Evolutionary conservation across 495 filamentous ascomycete species (phyloP).

Genomic region (Penicillium daleae): DNA sequence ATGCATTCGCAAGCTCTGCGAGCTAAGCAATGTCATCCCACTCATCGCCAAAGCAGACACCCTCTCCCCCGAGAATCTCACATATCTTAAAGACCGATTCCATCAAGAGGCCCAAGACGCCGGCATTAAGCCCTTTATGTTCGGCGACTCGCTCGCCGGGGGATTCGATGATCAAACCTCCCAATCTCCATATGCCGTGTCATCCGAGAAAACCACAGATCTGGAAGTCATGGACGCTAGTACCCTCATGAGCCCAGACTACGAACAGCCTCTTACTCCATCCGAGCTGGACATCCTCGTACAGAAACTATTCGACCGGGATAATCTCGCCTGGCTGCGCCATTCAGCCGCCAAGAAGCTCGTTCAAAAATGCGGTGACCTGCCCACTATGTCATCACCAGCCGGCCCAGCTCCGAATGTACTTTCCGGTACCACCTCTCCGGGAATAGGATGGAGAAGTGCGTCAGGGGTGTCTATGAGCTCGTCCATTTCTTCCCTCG

Average conservation of each 20-base stretch:
- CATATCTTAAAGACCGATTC: constrained; percentile 59
- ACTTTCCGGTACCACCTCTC: constrained; percentile 12
- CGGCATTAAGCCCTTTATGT: constrained; percentile 70
- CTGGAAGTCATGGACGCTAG: constrained; percentile 93
- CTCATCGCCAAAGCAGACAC: constrained; percentile 80
- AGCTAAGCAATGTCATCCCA: constrained; percentile 86
- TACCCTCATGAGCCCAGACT: constrained; percentile 91
- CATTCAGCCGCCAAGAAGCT: constrained; percentile 88
- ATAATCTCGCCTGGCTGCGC: constrained; percentile 83
- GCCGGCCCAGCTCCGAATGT: constrained; percentile 17
- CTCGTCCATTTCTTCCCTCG: constrained; percentile 29
- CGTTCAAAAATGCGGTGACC: constrained; percentile 61
- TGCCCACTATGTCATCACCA: constrained; percentile 8
- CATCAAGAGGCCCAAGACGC: constrained; percentile 60
- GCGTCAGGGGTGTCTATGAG: constrained; percentile 25
- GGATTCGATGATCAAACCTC: constrained; percentile 30
- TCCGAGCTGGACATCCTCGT: constrained; percentile 79
- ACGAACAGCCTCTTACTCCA: constrained; percentile 78
- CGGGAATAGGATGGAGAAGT: constrained; percentile 8
- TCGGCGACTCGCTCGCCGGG: constrained; percentile 48
- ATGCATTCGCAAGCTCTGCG: constrained; percentile 72
- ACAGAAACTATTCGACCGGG: constrained; percentile 72
- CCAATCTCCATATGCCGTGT: constrained; percentile 73
- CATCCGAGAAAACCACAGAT: constrained; percentile 75
- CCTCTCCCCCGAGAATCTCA: constrained; percentile 62